Evolutionary conservation across 768 basidiomycete genomes (phyloP).

Genomic region (Suillus fuscotomentosus): DNA sequence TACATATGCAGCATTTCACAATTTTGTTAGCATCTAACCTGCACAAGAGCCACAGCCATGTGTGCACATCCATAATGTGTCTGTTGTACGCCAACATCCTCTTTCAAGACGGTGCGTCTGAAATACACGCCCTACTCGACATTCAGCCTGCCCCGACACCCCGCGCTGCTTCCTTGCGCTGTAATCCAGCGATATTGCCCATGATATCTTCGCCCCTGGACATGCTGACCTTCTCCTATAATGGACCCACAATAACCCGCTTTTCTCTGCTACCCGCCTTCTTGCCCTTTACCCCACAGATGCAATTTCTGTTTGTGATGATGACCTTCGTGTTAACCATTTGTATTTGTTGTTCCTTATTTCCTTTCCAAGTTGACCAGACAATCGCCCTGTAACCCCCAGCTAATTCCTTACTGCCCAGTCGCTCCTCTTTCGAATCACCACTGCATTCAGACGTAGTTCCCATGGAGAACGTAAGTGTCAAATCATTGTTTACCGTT

Average conservation of each 20-base stretch:
- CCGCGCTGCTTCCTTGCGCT: neutral
- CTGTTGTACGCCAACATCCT: too few species aligned
- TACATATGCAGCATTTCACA: neutral
- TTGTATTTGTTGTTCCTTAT: neutral
- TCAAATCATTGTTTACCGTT: neutral
- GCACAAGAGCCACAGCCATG: neutral
- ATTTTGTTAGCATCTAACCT: neutral
- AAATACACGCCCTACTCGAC: neutral
- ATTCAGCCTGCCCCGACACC: neutral
- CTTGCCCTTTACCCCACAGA: neutral
- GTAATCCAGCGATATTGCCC: neutral
- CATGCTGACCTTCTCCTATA: neutral
- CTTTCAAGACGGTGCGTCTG: neutral
- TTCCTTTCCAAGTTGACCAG: neutral
- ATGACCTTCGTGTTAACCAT: neutral
- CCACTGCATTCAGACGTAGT: neutral
- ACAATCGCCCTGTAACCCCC: neutral
- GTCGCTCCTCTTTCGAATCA: neutral
- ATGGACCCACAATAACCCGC: neutral
- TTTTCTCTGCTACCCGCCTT: neutral
- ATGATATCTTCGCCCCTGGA: neutral
- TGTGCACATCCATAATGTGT: neutral
- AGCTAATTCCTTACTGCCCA: neutral
- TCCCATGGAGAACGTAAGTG: neutral
- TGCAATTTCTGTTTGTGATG: neutral